Conservation (phyloP, 345 rosid species). For the Brassica carinata region DNA sequence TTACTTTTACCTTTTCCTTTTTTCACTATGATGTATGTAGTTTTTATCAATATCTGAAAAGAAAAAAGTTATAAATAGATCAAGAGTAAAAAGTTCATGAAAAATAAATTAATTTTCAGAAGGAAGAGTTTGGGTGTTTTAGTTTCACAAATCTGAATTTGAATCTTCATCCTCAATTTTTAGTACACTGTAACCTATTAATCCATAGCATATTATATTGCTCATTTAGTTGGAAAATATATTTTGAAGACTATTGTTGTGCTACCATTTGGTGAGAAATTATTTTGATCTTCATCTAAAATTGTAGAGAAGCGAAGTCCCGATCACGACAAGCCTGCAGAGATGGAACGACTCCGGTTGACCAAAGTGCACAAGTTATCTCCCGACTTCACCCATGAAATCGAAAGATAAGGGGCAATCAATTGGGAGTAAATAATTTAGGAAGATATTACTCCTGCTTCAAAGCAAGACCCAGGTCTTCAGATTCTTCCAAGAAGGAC, state of each 20-base stretch:
- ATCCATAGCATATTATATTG: background rate
- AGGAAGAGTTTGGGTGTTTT: background rate
- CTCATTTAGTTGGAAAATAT: background rate
- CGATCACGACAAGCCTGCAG: no score
- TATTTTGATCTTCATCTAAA: background rate
- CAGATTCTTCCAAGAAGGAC: no score
- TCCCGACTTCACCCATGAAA: no score
- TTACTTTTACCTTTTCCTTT: background rate
- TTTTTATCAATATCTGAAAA: background rate
- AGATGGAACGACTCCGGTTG: no score
- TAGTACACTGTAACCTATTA: no score
- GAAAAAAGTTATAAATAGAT: background rate
- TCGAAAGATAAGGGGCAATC: no score
- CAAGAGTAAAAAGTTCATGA: background rate
- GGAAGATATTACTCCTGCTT: no score
- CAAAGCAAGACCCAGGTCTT: no score
- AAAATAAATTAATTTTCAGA: no score
- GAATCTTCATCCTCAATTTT: background rate
- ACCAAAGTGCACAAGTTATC: no score
- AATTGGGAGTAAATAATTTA: no score
- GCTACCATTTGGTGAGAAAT: background rate
- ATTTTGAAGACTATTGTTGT: background rate
- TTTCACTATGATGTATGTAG: background rate
- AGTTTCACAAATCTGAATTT: background rate
- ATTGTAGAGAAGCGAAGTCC: background rate